Percentiles rank a stretch among this genome's conserved stretches.
Evolutionary conservation across 1,284 basidiomycete genomes (phyloP).

Genomic region (Gastroboletus turbinatus): DNA sequence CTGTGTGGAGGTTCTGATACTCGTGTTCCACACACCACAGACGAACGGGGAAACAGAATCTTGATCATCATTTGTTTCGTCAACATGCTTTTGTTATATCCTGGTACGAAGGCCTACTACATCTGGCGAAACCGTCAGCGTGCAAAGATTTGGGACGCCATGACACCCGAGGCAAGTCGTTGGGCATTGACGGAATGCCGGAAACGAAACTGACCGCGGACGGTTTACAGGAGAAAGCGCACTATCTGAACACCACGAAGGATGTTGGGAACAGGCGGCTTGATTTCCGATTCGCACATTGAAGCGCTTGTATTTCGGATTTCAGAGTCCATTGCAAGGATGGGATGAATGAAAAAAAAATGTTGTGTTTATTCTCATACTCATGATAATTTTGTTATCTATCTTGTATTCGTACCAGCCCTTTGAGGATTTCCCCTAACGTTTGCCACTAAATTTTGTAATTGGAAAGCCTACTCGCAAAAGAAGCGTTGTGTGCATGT

Average conservation of each 20-base stretch:
- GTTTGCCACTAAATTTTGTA: not conserved
- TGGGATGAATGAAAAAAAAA: not conserved
- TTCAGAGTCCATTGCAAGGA: not conserved
- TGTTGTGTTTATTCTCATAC: not conserved
- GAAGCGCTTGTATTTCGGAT: not conserved
- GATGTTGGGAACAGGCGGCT: slow-evolving; percentile 39
- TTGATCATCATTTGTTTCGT: slow-evolving; percentile 44
- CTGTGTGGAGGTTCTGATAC: not conserved
- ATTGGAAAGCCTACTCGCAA: not conserved
- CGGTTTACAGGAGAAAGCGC: slow-evolving; percentile 34
- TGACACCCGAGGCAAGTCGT: slow-evolving; percentile 45
- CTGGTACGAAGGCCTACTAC: slow-evolving; percentile 51
- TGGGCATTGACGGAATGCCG: not conserved
- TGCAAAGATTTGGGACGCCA: slow-evolving; percentile 49
- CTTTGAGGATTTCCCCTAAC: not conserved
- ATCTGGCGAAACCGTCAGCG: slow-evolving; percentile 50
- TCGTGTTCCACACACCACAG: slow-evolving; percentile 24
- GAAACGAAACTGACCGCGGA: not conserved
- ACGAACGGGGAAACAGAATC: slow-evolving; percentile 50
- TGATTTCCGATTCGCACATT: slow-evolving; percentile 42
- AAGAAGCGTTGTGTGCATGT: slow-evolving; percentile 10
- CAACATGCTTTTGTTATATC: slow-evolving; percentile 52
- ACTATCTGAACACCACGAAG: slow-evolving; percentile 45
- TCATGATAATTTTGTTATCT: not conserved
- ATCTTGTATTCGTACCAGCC: not conserved